Conservation (phyloP, 139 green algal genomes). For the Chlamydomonas schloesseri region DNA sequence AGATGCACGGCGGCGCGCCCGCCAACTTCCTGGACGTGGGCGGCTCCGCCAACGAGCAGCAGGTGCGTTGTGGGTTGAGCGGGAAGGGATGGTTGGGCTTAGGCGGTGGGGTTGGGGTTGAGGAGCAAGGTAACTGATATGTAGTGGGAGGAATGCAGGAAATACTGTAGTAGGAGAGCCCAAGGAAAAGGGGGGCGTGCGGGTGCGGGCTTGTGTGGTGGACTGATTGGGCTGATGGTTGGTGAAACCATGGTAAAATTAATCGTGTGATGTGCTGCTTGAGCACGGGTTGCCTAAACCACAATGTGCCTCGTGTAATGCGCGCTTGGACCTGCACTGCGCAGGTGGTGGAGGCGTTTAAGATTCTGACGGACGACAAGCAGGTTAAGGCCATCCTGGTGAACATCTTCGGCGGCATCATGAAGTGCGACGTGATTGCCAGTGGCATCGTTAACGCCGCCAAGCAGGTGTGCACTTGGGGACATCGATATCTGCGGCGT, state of each 20-base stretch:
- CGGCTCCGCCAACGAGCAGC: slow-evolving; percentile 91
- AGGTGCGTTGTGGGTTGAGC: slow-evolving; percentile 69
- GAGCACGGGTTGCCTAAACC: too few relatives aligned
- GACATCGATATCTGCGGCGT: not conserved
- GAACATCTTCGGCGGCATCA: slow-evolving; percentile 99
- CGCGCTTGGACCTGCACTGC: too few relatives aligned
- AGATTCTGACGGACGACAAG: slow-evolving; percentile 92
- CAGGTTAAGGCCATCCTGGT: slow-evolving; percentile 99
- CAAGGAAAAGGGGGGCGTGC: too few relatives aligned
- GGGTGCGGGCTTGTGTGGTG: too few relatives aligned
- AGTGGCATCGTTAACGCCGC: slow-evolving; percentile 96
- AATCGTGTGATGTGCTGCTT: too few relatives aligned
- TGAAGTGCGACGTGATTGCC: slow-evolving; percentile 99
- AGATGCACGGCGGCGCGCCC: slow-evolving; percentile 91
- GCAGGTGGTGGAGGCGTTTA: slow-evolving; percentile 95
- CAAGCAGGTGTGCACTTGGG: slow-evolving; percentile 74
- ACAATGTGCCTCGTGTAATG: too few relatives aligned
- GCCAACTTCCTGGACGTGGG: slow-evolving; percentile 99
- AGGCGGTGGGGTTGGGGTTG: too few relatives aligned
- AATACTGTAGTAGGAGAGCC: too few relatives aligned
- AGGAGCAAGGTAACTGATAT: too few relatives aligned
- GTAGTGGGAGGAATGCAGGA: too few relatives aligned
- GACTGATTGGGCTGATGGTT: too few relatives aligned
- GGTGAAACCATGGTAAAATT: too few relatives aligned
- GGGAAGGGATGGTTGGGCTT: not conserved